phyloP scores from a whole-genome alignment of 1,284 basidiomycete genomes.

The Marasmius sp. region DNA sequence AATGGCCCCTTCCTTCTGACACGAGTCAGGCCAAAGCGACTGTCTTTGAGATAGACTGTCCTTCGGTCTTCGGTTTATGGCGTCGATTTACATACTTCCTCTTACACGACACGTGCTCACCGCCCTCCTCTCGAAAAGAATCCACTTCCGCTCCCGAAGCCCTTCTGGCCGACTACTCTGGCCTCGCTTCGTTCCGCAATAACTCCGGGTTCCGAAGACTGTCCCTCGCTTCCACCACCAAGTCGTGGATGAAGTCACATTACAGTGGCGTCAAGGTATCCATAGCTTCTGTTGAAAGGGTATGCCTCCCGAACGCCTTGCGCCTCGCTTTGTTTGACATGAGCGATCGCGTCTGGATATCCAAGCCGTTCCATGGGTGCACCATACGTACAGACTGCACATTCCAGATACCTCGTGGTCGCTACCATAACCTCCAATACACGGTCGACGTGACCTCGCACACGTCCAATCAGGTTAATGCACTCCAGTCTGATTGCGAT shows the following conservation, averaged over 20 bases:
- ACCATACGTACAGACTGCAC: slow-evolving; percentile 14
- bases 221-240: slow-evolving; percentile 37
- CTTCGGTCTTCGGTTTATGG: slow-evolving; percentile 42
- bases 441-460: slow-evolving; percentile 36
- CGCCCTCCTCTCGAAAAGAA: slow-evolving; percentile 4
- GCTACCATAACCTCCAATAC: slow-evolving; percentile 37
- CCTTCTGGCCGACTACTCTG: slow-evolving; percentile 9
- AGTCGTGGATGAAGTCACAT: slow-evolving; percentile 38
- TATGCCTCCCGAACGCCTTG: slow-evolving; percentile 37
- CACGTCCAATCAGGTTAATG: slow-evolving; percentile 42
- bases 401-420: slow-evolving; percentile 25
- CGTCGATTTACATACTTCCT: slow-evolving; percentile 39
- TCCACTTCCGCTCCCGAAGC: background rate
- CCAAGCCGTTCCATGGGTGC: slow-evolving; percentile 13
- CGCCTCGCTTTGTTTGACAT: slow-evolving; percentile 26
- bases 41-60: slow-evolving; percentile 47
- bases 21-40: slow-evolving; percentile 23
- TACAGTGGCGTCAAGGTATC: slow-evolving; percentile 32
- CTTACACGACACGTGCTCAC: slow-evolving; percentile 30
- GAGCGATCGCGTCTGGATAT: slow-evolving; percentile 8
- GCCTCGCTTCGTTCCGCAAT: background rate
- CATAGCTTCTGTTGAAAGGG: slow-evolving; percentile 9
- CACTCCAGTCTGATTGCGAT: slow-evolving; percentile 38
- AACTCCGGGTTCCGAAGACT: slow-evolving; percentile 22
- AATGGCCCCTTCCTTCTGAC: slow-evolving; percentile 48